Evolutionary conservation across 176 grass and related monocot species (phyloP), one percentile per base, ranked within the genome.

Genomic region (Oryza australiensis): DNA sequence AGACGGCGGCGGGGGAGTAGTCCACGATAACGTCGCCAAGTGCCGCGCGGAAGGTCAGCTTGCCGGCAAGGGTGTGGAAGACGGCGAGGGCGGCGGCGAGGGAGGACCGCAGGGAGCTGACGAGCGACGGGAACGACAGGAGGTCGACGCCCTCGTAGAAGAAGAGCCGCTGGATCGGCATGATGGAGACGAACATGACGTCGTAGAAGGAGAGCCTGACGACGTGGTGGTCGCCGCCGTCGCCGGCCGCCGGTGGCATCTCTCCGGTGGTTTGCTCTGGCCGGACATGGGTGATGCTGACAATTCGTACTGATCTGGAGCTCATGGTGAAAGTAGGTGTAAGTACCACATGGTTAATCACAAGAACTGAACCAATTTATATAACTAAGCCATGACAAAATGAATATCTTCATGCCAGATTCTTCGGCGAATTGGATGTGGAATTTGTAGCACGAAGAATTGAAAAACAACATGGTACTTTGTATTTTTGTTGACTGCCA

Each of bases 1-100:
- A 2, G 26, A 83, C 11, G 24, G 79, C 65, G 0, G 1, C 26
- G 0, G 29, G 8, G 71, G 84, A 90, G 45, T 42, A 87, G 27
- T 92, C 90, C 26, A 92, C 34, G 62, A 64, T 23, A 40, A 91
- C 13, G 18, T 70, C 73, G 9, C 43, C 67, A 4, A 60, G 30
- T 3, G 5, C 11, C 5, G 75, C 16, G 34, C 37, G 3, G 82
- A 53, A 49, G 2, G 22, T 26, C 0, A 90, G 43, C 75, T n/a
- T 40, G 14, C 87, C 75, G 28, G 75, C 46, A 2, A 88, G 34
- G 2, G 75, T 75, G 4, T n/a, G 1, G 80, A 74, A 88, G 26
- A 67, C 10, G 59, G 27, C 46, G 35, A 88, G 80, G 28, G 86
- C 68, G 37, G 75, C 62, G 28, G 62, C 75, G 3, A 88, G 81